Percentiles rank a stretch among this genome's conserved stretches.
These are phyloP conservation scores for Urtica urens DNA, from an alignment of 306 rosid genomes.

Conservation along the genomic window DNA sequence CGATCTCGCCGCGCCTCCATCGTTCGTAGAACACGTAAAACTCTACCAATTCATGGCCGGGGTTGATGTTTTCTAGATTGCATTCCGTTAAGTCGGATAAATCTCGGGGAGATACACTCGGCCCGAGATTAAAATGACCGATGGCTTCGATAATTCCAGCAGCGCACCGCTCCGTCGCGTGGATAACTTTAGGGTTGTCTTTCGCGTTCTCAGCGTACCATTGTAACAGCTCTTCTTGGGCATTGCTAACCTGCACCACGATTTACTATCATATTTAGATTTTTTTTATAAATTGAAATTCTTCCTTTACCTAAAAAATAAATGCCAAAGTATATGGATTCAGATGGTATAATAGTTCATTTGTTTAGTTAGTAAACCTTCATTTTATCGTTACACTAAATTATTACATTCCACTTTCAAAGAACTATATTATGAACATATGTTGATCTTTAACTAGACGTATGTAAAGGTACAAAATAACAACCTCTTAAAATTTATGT, in stretches of 20 bases:
- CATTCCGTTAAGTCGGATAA: slow-evolving; percentile 29
- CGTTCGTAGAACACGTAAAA: slow-evolving; percentile 48
- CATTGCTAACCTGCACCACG: slow-evolving; percentile 77
- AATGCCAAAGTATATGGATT: too few species aligned
- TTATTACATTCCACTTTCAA: too few species aligned
- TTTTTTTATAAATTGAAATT: slow-evolving; percentile 1
- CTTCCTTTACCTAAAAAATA: too few species aligned
- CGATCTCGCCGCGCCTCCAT: slow-evolving; percentile 87
- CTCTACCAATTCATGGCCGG: slow-evolving; percentile 48
- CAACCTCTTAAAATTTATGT: too few species aligned
- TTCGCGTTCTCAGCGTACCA: slow-evolving; percentile 85
- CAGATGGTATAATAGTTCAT: too few species aligned
- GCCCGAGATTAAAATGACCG: slow-evolving; percentile 74
- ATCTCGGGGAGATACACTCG: slow-evolving; percentile 63
- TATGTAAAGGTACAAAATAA: too few species aligned
- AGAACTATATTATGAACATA: too few species aligned
- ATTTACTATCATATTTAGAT: slow-evolving; percentile 12
- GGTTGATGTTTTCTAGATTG: slow-evolving; percentile 23
- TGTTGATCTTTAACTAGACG: too few species aligned
- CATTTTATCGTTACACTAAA: too few species aligned
- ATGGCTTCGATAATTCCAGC: slow-evolving; percentile 92
- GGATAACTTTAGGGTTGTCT: slow-evolving; percentile 67
- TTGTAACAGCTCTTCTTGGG: slow-evolving; percentile 89
- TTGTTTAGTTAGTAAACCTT: too few species aligned
- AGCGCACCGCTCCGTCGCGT: slow-evolving; percentile 91